Evolutionary conservation across 202 grass and related monocot genomes (phyloP).

Genomic region (Saccharum hybrid): DNA sequence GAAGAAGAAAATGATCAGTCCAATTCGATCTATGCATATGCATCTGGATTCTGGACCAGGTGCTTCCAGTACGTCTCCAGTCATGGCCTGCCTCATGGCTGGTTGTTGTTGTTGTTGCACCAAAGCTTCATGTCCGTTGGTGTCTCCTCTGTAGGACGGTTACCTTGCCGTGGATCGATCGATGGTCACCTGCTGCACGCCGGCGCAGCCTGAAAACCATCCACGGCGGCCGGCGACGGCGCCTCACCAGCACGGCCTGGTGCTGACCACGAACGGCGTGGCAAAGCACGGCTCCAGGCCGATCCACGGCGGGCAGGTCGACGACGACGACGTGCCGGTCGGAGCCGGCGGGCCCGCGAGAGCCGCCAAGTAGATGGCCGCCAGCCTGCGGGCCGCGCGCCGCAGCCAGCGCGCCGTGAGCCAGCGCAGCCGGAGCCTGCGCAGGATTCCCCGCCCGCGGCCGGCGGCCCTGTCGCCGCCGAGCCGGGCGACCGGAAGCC

Average conservation of each 20-base stretch:
- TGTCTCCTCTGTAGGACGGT: background rate
- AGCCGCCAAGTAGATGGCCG: slow-evolving; percentile 50
- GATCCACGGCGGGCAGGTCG: slow-evolving; percentile 44
- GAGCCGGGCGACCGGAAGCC: slow-evolving; percentile 30
- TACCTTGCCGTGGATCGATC: background rate
- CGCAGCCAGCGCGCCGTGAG: slow-evolving; percentile 44
- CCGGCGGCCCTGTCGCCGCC: background rate
- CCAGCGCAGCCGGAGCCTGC: slow-evolving; percentile 45
- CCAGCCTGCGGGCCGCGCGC: slow-evolving; percentile 40
- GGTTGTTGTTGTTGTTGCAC: background rate
- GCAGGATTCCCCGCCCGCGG: slow-evolving; percentile 35
- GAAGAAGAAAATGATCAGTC: background rate
- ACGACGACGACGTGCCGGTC: background rate
- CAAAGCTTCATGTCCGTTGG: background rate
- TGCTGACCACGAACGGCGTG: slow-evolving; percentile 47
- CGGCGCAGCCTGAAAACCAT: background rate
- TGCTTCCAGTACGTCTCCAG: too few relatives aligned
- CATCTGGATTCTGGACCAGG: background rate
- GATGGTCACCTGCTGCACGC: background rate
- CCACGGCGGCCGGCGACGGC: background rate
- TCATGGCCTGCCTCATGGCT: too few relatives aligned
- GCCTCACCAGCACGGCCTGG: slow-evolving; percentile 35
- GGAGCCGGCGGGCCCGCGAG: slow-evolving; percentile 1
- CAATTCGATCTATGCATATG: background rate
- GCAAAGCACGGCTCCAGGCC: slow-evolving; percentile 57